Base-by-base conservation (phyloP, 148 eudicot genomes). In the Arctostaphylos glauca region DNA sequence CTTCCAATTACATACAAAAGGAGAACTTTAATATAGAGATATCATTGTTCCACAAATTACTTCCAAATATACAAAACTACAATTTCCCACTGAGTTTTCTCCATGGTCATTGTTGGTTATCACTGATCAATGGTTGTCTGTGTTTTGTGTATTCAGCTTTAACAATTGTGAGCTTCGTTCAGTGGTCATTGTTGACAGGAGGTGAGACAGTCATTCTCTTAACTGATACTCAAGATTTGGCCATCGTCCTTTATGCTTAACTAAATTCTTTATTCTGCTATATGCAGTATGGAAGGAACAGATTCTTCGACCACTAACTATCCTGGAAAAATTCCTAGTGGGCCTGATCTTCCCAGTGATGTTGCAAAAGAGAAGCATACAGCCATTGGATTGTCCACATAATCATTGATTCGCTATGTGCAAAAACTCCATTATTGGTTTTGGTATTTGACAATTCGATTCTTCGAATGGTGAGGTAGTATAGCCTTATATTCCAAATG, bases 141-240 rank as follows among this genome's bases (percentile, higher is more conserved):
- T 9, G 19, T 25, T 31, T 2, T 58, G 3, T 77, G 43, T 64
- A 47, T 84, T 83, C 94, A 95, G 98, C 85, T 94, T 95, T 82
- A 84, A 88, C 50, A 95, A 95, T 55, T 95, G 98, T 75, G 98
- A 94, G 88, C 93, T 95, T 76, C 96, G 98, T 41, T 91, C 98
- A 1, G 53, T 94, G 88, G 90, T 91, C 62, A 81, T 92, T 77
- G 98, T 92, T 18, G 94, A 95, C 85, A 90, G 81, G 88, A 84
- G 94, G 98, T 94, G 77, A 83, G 89, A 54, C 64, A 44, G 43
- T 55, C 64, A 41, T 68, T 76, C 25, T 16, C 15, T 16, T 23
- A 25, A 43, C 64, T 31, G 38, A 31, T 31, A 31, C 64, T 62
- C 13, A 38, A 31, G 41, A 59, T 46, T 62, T 14, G 3, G 14